Base-by-base conservation (phyloP, 2,329 filamentous ascomycete genomes). In the Colletotrichum cereale region DNA sequence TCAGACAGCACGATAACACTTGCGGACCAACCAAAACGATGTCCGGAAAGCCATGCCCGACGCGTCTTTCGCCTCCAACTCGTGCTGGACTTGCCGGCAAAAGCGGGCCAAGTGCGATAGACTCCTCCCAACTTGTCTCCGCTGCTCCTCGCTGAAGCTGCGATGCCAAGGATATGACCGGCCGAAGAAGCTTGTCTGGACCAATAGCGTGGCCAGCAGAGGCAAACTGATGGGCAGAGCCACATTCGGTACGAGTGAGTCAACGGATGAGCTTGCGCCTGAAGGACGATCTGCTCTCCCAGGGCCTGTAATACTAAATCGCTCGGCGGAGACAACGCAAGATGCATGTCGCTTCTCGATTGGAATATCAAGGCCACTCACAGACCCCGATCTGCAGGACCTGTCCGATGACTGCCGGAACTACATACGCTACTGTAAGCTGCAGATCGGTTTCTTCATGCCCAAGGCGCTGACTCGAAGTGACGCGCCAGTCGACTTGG, bases 81-180 rank as follows among this genome's bases (percentile, higher is more conserved):
- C 67, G 21, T 71, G 67, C 67, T 58, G 55, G 44, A 71, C 63
- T 7, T 71, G 67, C 48, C 67, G 67, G 18, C 56, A 71, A 34
- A 71, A 71, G 56, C 67, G 67, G 63, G 63, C 58, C 62, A 71
- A 62, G 40, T 71, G 67, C 48, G 67, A 71, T 48, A 71, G 63
- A n/a, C 67, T 52, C 16, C 50, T 71, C 21, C 67, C 67, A 12
- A 40, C 38, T 11, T 71, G 67, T 29, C 56, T 67, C 18, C 67
- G 67, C 38, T 71, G 67, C 48, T 67, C 63, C 31, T 62, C 63
- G 24, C 50, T 71, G 48, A 71, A 62, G 63, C 67, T 71, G 24
- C 62, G 67, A n/a, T 71, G 67, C 10, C 48, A 67, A 24, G 67
- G 67, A 14, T 71, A 71, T 26, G 56, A 57, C 21, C 67, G 63